Evolutionary conservation across 2,329 filamentous ascomycete genomes (phyloP).

Genomic region (Xylaria sp.): DNA sequence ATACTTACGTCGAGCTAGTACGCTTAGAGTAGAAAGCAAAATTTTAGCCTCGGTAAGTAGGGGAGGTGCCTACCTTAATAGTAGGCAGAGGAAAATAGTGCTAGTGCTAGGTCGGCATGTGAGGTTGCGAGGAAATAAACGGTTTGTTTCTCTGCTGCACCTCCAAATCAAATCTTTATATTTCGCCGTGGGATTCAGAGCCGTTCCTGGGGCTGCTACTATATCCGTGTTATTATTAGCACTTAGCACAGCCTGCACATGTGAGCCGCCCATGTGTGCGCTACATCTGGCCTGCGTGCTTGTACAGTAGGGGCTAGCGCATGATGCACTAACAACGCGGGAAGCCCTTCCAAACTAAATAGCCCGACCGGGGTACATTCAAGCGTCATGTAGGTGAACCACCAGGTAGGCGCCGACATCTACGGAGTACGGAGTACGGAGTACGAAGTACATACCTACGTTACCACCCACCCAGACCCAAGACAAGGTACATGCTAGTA

Average conservation of each 20-base stretch:
- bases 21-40: not conserved
- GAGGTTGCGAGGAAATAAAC: too few species aligned
- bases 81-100: too few species aligned
- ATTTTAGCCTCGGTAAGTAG: not conserved
- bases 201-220: not conserved
- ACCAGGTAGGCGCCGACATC: not conserved
- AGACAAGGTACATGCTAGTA: not conserved
- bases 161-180: not conserved
- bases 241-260: not conserved
- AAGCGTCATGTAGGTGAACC: not conserved
- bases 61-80: not conserved
- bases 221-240: constrained; percentile 2
- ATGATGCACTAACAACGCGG: not conserved
- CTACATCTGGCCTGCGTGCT: not conserved
- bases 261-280: not conserved
- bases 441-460: not conserved
- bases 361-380: not conserved
- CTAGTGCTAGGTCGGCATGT: too few species aligned
- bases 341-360: not conserved
- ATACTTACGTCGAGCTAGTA: not conserved
- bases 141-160: not conserved
- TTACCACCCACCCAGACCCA: not conserved
- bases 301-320: not conserved
- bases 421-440: too few species aligned
- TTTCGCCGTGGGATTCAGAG: not conserved